These are phyloP conservation scores for Gamarada debralockiae DNA, from an alignment of 495 filamentous ascomycete genomes.

Conservation along the genomic window DNA sequence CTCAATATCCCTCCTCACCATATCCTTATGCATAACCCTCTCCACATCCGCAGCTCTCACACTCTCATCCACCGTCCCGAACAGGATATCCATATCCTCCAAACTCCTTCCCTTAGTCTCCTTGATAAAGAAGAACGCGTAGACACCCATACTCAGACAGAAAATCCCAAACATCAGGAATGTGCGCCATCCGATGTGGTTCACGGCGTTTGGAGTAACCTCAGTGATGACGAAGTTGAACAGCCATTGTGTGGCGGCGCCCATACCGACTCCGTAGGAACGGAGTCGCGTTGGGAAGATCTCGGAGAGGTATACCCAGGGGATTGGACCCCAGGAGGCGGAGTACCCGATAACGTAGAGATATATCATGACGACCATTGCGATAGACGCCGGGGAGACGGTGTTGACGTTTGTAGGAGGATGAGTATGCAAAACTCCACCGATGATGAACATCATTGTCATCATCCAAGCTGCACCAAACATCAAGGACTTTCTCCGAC, in stretches of 20 bases:
- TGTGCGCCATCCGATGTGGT: constrained; percentile 46
- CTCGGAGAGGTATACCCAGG: constrained; percentile 46
- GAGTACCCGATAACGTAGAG: constrained; percentile 44
- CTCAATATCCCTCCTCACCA: background rate
- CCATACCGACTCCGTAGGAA: constrained; percentile 42
- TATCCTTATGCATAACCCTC: constrained; percentile 33
- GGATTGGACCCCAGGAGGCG: constrained; percentile 50
- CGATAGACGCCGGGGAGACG: constrained; percentile 34
- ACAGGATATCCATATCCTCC: constrained; percentile 31
- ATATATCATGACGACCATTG: constrained; percentile 47
- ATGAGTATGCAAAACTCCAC: constrained; percentile 14
- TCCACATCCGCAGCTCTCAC: constrained; percentile 38
- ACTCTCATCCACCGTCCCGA: constrained; percentile 35
- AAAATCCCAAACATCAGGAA: constrained; percentile 55
- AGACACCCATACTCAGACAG: constrained; percentile 31
- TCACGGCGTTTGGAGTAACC: constrained; percentile 47
- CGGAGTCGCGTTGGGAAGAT: constrained; percentile 48
- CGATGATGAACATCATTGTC: constrained; percentile 23
- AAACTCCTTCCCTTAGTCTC: constrained; percentile 30
- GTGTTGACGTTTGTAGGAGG: constrained; percentile 9
- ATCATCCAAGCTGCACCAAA: constrained; percentile 21
- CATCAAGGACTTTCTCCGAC: constrained; percentile 19
- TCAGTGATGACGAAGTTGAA: constrained; percentile 54
- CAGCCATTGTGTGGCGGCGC: constrained; percentile 49
- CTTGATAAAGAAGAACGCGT: constrained; percentile 41